Evolutionary conservation across 2,329 filamentous ascomycete species (phyloP).

Genomic region (Laburnicola sp.): DNA sequence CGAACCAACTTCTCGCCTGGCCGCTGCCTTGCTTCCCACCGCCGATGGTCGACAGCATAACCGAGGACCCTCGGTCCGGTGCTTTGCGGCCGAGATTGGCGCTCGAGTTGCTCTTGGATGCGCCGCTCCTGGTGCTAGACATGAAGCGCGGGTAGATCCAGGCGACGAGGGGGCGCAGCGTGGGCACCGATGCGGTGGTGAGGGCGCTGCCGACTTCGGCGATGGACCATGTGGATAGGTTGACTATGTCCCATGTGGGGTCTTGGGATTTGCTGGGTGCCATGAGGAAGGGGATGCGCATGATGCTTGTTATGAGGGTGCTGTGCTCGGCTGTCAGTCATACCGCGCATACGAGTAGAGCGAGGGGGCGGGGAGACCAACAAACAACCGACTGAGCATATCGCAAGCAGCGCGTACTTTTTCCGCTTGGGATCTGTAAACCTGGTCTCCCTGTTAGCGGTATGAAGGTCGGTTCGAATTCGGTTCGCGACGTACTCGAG

Average conservation of each 20-base stretch:
- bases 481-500: neutral
- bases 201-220: constrained; percentile 5
- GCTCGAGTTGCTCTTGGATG: neutral
- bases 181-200: constrained; percentile 4
- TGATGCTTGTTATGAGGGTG: constrained; percentile 6
- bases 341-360: neutral
- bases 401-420: constrained; percentile 7
- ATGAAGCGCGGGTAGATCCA: constrained; percentile 1
- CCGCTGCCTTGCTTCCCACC: too few relatives aligned
- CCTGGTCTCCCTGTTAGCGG: neutral
- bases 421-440: neutral
- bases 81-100: neutral
- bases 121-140: neutral
- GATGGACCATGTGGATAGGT: constrained; percentile 5
- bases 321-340: neutral
- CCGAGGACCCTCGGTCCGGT: neutral
- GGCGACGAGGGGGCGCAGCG: neutral
- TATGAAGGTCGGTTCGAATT: neutral
- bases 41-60: too few relatives aligned
- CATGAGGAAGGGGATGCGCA: constrained; percentile 3
- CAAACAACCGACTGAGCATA: constrained; percentile 6
- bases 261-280: neutral
- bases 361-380: neutral
- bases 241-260: neutral
- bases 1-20: neutral